Base-by-base conservation (phyloP, 768 basidiomycete species). In the Strobilomyces echinocephalus region DNA sequence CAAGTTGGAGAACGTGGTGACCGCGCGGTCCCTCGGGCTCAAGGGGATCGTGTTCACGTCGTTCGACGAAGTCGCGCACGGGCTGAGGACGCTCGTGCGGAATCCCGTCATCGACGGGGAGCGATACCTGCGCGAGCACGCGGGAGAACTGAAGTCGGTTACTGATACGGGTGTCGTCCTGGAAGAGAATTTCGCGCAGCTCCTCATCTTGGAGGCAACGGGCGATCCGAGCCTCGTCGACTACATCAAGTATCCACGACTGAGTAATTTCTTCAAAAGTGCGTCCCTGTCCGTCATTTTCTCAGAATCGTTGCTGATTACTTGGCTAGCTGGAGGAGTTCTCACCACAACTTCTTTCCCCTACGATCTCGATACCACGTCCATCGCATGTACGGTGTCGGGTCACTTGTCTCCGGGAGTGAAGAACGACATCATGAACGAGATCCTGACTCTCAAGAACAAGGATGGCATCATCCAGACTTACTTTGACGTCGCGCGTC, bases 261-360 rank as follows among this genome's bases (percentile, higher is more conserved):
- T 62, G 4, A 62, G 50, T 24, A 63, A 65, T 41, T 64, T 61
- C 30, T 64, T 63, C 26, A 53, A 61, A 33, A 46, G 62, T 64
- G 50, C 1, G 55, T 0, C 12, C 5, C 8, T 24, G 10, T 38
- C n/a, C 11, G 30, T 30, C 24, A 30, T 30, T n/a, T 50, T 40
- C 14, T 2, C 5, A 10, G 31, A 5, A 10, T 16, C 3, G 35
- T 0, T 3, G 16, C 48, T 61, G 30, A 61, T 18, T 20, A 9
- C 16, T 50, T 39, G 3, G 12, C 16, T 41, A 64, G 62, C 47
- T 12, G 46, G 20, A 0, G 42, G 40, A 3, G 52, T 48, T 42
- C 52, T 62, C 5, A 59, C 54, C 11, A 56, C 63, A 4, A 44
- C 41, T 6, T 42, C 40, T 15, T 63, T 21, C 35, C 63, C 62